phyloP scores from a whole-genome alignment of 768 basidiomycete genomes.

The Asterophora parasitica region DNA sequence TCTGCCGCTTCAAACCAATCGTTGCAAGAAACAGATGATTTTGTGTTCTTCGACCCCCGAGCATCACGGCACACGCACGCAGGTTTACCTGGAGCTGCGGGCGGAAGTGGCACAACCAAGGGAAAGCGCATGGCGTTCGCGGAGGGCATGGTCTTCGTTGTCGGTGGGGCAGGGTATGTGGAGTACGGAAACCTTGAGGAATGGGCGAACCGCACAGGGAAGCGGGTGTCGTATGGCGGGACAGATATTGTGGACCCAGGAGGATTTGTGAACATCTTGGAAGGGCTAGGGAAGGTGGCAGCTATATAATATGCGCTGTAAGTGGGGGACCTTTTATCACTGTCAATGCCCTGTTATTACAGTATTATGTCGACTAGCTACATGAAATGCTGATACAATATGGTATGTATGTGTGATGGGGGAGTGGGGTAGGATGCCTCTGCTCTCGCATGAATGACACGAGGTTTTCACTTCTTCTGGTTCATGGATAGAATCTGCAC shows the following conservation, averaged over 20 bases:
- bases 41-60: constrained; percentile 88
- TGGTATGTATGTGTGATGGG: background rate
- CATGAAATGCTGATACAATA: constrained; percentile 2
- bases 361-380: constrained; percentile 10
- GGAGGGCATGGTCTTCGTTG: constrained; percentile 89
- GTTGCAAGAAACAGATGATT: constrained; percentile 94
- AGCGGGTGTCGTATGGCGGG: constrained; percentile 88
- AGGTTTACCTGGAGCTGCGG: constrained; percentile 49
- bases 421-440: background rate
- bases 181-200: constrained; percentile 97
- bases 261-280: constrained; percentile 73
- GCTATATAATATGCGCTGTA: constrained; percentile 12
- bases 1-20: constrained; percentile 92
- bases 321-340: background rate
- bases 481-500: constrained; percentile 77
- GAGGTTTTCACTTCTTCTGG: constrained; percentile 35
- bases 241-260: constrained; percentile 93
- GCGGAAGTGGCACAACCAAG: constrained; percentile 38
- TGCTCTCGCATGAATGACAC: background rate
- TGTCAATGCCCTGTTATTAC: background rate
- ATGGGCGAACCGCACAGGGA: constrained; percentile 81
- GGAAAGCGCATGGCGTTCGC: constrained; percentile 68
- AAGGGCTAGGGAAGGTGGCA: constrained; percentile 51
- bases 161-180: constrained; percentile 95
- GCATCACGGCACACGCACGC: constrained; percentile 55